Percentiles rank a stretch among this genome's conserved stretches.
Conservation (phyloP, 2,329 filamentous ascomycete genomes). For the Pseudogymnoascus sp. region DNA sequence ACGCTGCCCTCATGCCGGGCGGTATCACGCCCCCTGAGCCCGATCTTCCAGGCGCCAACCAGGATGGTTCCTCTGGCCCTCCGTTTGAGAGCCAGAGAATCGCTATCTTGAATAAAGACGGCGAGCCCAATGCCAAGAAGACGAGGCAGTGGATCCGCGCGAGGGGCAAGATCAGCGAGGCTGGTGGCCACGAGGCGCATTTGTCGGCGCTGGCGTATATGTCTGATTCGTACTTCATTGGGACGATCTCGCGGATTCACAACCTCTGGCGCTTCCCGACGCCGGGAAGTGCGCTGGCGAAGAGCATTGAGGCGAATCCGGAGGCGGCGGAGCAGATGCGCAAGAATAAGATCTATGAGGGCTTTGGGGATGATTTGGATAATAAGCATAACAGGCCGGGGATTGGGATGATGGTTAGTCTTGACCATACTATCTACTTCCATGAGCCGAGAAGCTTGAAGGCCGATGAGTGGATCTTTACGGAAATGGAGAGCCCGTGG, state of each 20-base stretch:
- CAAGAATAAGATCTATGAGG: slow-evolving; percentile 29
- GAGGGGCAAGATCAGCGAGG: slow-evolving; percentile 63
- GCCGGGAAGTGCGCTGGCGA: slow-evolving; percentile 25
- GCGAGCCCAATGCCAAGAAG: slow-evolving; percentile 57
- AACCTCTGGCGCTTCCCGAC: slow-evolving; percentile 67
- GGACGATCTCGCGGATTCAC: slow-evolving; percentile 76
- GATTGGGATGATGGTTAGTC: slow-evolving; percentile 77
- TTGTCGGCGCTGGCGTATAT: slow-evolving; percentile 87
- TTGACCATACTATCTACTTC: slow-evolving; percentile 70
- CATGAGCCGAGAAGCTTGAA: slow-evolving; percentile 52
- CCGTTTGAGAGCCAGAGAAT: slow-evolving; percentile 54
- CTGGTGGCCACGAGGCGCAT: slow-evolving; percentile 72
- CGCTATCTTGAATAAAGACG: slow-evolving; percentile 47
- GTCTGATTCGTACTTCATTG: slow-evolving; percentile 88
- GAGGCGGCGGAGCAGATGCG: slow-evolving; percentile 46
- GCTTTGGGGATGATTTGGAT: slow-evolving; percentile 38
- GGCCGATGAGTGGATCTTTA: slow-evolving; percentile 71
- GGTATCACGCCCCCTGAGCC: slow-evolving; percentile 33
- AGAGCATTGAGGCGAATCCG: not conserved
- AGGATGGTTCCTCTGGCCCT: slow-evolving; percentile 21
- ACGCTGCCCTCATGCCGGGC: slow-evolving; percentile 55
- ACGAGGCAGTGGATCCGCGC: slow-evolving; percentile 69
- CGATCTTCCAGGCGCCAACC: slow-evolving; percentile 24
- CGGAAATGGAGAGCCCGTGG: slow-evolving; percentile 76
- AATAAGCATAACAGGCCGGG: slow-evolving; percentile 46